These are phyloP conservation scores for Starmerella floricola DNA, from an alignment of 805 yeast genomes.

Conservation along the genomic window DNA sequence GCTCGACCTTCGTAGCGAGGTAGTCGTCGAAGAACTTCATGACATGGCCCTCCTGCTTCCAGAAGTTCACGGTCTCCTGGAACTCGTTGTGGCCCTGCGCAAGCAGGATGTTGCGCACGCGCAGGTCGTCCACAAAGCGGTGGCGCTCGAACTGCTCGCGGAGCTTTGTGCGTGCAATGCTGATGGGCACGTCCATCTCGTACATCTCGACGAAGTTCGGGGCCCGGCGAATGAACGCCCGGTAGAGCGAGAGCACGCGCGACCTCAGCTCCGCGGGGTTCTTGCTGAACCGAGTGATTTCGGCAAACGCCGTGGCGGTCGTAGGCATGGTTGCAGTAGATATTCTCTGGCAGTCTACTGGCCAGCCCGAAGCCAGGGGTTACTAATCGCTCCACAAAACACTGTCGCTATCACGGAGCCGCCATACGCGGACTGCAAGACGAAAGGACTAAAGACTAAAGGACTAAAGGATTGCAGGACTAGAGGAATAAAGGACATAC, in stretches of 20 bases:
- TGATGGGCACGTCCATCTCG: constrained; percentile 47
- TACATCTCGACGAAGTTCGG: constrained; percentile 35
- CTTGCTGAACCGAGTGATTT: constrained; percentile 57
- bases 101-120: constrained; percentile 53
- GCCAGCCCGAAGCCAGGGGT: background rate
- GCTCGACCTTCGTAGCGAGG: constrained; percentile 41
- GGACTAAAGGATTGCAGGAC: too few relatives aligned
- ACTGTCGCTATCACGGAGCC: too few relatives aligned
- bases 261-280: constrained; percentile 47
- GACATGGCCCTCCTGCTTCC: constrained; percentile 82
- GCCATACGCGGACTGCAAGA: too few relatives aligned
- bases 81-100: constrained; percentile 85
- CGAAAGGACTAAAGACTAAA: too few relatives aligned
- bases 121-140: constrained; percentile 56
- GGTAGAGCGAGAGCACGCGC: constrained; percentile 58
- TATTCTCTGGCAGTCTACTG: background rate
- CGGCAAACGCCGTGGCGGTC: constrained; percentile 72
- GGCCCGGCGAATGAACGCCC: constrained; percentile 46
- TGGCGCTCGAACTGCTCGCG: constrained; percentile 85
- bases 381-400: too few relatives aligned
- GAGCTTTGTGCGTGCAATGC: constrained; percentile 66
- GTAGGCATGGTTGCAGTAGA: constrained; percentile 40
- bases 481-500: too few relatives aligned
- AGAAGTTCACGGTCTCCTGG: constrained; percentile 75
- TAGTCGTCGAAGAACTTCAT: constrained; percentile 68